These are phyloP conservation scores for Chrysoporthe austroafricana DNA, from an alignment of 2,329 filamentous ascomycete genomes.

Conservation along the genomic window DNA sequence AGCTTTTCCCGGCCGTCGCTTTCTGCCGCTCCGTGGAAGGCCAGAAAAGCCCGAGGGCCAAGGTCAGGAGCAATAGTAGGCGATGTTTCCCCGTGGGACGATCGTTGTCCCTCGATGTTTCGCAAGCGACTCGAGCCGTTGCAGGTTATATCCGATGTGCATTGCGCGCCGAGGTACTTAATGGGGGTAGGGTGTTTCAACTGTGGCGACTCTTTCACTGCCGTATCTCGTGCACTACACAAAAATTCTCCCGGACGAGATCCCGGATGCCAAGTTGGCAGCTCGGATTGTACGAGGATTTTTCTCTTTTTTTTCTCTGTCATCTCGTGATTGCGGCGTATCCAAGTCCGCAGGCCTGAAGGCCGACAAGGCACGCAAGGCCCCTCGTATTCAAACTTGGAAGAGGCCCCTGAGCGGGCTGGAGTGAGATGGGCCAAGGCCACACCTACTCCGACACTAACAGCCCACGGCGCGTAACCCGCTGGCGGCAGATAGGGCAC, in stretches of 20 bases:
- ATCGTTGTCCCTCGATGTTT: slow-evolving; percentile 5
- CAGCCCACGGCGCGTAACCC: not conserved
- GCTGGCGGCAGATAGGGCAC: not conserved
- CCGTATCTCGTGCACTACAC: not conserved
- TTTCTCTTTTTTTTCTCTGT: not conserved
- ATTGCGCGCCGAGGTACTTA: slow-evolving; percentile 1
- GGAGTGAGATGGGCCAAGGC: not conserved
- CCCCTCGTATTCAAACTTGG: slow-evolving; percentile 20
- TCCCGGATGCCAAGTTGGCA: not conserved
- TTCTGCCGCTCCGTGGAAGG: not conserved
- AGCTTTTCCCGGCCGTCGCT: not conserved
- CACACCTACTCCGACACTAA: not conserved
- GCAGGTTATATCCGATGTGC: slow-evolving; percentile 13
- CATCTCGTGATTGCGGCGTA: not conserved
- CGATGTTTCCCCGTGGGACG: not conserved
- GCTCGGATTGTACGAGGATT: not conserved
- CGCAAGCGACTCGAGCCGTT: slow-evolving; percentile 11
- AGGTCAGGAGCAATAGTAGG: not conserved
- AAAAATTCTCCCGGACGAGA: not conserved
- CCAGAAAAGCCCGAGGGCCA: not conserved
- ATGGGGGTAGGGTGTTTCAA: slow-evolving; percentile 16
- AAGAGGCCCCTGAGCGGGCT: not conserved
- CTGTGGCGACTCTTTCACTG: not conserved
- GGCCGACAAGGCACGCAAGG: slow-evolving; percentile 2
- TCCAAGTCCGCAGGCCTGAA: not conserved